Base-by-base conservation (phyloP, 1,139 yeast genomes). In the Schwanniomyces etchellsii region DNA sequence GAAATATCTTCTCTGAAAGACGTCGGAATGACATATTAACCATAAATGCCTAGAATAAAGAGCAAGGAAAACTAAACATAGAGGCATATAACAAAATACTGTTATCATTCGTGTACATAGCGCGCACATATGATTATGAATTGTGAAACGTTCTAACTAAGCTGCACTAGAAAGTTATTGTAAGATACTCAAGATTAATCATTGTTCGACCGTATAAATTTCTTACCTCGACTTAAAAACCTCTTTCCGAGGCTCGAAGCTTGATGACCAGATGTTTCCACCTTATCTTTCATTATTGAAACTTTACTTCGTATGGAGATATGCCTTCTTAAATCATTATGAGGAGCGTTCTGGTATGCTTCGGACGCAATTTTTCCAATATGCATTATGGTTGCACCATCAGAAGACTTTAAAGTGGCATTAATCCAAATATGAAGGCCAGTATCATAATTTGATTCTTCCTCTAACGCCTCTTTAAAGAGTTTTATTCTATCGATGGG, bases 371-470 rank as follows among this genome's bases (percentile, higher is more conserved):
- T 56, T 29, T 57, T 55, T 3, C 74, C 73, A 35, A 67, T 64
- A 37, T 64, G 72, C 28, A 67, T 64, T 31, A 47, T 56, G 5
- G 65, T 46, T 5, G 60, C 44, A 20, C 45, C 49, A 27, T 63
- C 60, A 1, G 64, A 51, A 36, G 48, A 57, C 37, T 57, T 62
- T 32, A 67, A 50, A 1, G 68, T 60, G 27, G 55, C 68, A 34
- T 45, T 36, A 5, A 73, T 49, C 78, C 78, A 73, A n/a, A 54
- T 49, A 26, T 57, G 61, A 16, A 73, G 50, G 1, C 77, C 77
- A 0, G 74, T 57, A 21, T 68, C 70, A 32, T 60, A 56, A 11
- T 54, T 52, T 2, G 46, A 35, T 42, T 72, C 78, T 26, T 60
- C 58, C 5, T 36, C 43, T 27, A 68, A 53, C 0, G 77, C 76